Evolutionary conservation across 2,329 filamentous ascomycete genomes (phyloP), one percentile per base, ranked within the genome.

Genomic region (Penicillium sp.): DNA sequence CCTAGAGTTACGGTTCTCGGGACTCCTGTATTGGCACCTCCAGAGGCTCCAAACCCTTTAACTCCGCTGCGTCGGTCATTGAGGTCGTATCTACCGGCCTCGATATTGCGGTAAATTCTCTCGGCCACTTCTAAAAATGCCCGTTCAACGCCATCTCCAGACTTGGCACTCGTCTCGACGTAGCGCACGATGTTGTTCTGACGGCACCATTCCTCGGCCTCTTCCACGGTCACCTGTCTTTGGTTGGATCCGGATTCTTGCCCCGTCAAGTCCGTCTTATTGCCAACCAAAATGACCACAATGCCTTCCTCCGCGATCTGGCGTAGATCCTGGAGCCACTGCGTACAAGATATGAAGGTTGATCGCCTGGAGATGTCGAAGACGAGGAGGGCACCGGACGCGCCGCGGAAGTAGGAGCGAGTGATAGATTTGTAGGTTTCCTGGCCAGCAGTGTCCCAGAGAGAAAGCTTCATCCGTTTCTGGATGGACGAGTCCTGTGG

Each of bases 381-480:
- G 55, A 99, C 94, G 24, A 99, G 83, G 13, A 99, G 80, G 5
- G 86, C 86, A 28, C 86, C 86, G 0, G 81, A 84, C 35, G 86
- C 86, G 64, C 91, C 92, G 47, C 92, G 87, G 74, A 96, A 96
- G 76, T 96, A 96, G 55, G 89, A 94, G 48, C 92, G 81, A 8
- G 92, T 97, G 53, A 97, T 94, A 40, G 88, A 92, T 72, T 96
- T 96, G 79, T 97, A 97, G 11, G 91, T 96, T 77, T 97, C 92
- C 72, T 97, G 92, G 24, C 92, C 92, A 14, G 92, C 92, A 0
- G 92, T 97, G 69, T 96, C 92, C 92, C 92, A 97, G 10, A 97
- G 79, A 40, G 86, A 90, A 5, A 96, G 81, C 74, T 96, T 96
- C 91, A 96, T 96, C 76, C 92, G 87, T 84, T 83, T 83, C 62